Evolutionary conservation across 768 basidiomycete genomes (phyloP).

Genomic region (Boletus bicolor): DNA sequence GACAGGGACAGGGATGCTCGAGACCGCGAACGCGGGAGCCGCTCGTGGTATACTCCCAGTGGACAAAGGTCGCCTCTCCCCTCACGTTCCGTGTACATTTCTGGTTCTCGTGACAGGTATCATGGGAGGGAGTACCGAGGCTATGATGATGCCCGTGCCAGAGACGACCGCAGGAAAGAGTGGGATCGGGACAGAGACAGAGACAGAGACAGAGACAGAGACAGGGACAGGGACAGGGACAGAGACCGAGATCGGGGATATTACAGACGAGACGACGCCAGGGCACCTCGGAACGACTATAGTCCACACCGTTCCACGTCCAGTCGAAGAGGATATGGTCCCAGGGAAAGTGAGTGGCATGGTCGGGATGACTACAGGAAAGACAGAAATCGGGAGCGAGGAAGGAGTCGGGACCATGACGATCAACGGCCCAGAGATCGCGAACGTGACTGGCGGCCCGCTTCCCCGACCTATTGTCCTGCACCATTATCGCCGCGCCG

Average conservation of each 20-base stretch:
- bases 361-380: constrained; percentile 24
- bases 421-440: constrained; percentile 18
- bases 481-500: constrained; percentile 24
- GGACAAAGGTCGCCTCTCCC: constrained; percentile 15
- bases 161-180: constrained; percentile 28
- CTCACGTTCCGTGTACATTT: constrained; percentile 14
- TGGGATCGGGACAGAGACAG: constrained; percentile 20
- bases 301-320: constrained; percentile 11
- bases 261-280: constrained; percentile 19
- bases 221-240: constrained; percentile 16
- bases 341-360: constrained; percentile 18
- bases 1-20: constrained; percentile 21
- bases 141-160: constrained; percentile 17
- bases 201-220: constrained; percentile 11
- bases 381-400: constrained; percentile 20
- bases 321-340: constrained; percentile 14
- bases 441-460: constrained; percentile 19
- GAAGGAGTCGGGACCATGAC: constrained; percentile 24
- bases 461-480: constrained; percentile 19
- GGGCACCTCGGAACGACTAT: constrained; percentile 18
- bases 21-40: constrained; percentile 22
- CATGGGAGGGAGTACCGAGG: constrained; percentile 20
- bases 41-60: constrained; percentile 13
- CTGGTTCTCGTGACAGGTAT: constrained; percentile 16
- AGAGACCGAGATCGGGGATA: constrained; percentile 17